Evolutionary conservation across 139 green algal species (phyloP), one percentile per base, ranked within the genome.

Genomic region (Limnomonas spitsbergensis): DNA sequence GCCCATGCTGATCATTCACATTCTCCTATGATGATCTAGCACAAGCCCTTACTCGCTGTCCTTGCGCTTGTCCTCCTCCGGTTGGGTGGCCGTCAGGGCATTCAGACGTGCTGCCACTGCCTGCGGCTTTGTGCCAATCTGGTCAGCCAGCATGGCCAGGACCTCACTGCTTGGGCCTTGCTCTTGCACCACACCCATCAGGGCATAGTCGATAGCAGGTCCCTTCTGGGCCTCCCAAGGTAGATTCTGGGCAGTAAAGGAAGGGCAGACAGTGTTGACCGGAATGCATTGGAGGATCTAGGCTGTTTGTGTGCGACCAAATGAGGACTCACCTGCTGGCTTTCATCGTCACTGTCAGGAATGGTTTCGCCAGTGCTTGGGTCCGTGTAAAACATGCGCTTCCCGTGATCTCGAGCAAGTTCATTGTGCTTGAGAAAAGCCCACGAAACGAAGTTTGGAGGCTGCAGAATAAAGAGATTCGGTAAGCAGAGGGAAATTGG

Each of bases 371-470:
- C 61, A 72, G 61, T 72, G 27, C 7, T 24, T 34, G 61, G 61
- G 29, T 72, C 61, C 29, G 61, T 72, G 61, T 72, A 72, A 74
- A 92, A 94, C 85, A 94, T 89, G 69, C 77, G 81, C 24, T 80
- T 78, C 24, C 90, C 90, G 14, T 81, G 73, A 37, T 84, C 87
- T 6, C 35, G 56, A 2, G 83, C 85, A 6, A 90, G 84, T 77
- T 89, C 81, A 61, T 90, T 94, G 56, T 75, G 39, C 2, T 40
- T 66, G 24, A 94, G 38, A 71, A 89, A 88, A 20, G 53, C 67
- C 90, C 90, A 94, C 0, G 88, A 78, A 73, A 87, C 87, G 76
- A 89, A 94, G 2, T 53, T 26, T 1, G 90, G 90, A 7, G 89
- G 72, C 81, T 89, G 80, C 32, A 39, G 29, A 72, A 34, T 20